phyloP scores from a whole-genome alignment of 2,329 filamentous ascomycete genomes.

The Westerdykella sp. region DNA sequence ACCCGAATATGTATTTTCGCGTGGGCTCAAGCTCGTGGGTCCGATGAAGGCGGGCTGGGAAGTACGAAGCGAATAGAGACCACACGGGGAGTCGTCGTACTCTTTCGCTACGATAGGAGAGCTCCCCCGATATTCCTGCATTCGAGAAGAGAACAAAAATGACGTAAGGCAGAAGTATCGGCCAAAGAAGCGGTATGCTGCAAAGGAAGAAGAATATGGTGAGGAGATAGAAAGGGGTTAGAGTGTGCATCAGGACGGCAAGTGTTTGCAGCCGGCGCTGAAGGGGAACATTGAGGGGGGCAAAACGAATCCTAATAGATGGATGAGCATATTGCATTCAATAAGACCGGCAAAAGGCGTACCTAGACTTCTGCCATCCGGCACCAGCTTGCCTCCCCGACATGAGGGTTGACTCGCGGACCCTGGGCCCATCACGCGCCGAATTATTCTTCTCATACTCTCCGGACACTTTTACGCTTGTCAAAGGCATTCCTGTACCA shows the following conservation, averaged over 20 bases:
- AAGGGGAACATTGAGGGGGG: conserved; percentile 66
- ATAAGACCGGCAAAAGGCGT: conserved; percentile 11
- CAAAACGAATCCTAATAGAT: conserved; percentile 64
- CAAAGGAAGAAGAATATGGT: conserved; percentile 86
- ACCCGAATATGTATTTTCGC: conserved; percentile 92
- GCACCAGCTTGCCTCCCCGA: conserved; percentile 50
- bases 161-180: conserved; percentile 68
- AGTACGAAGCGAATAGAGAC: conserved; percentile 88
- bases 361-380: conserved; percentile 48
- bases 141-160: conserved; percentile 77
- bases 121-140: conserved; percentile 66
- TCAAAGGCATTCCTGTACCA: conserved; percentile 42
- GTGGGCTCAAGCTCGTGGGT: conserved; percentile 71
- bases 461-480: conserved; percentile 39
- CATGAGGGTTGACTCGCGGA: conserved; percentile 40
- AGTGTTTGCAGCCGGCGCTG: conserved; percentile 47
- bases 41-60: conserved; percentile 81
- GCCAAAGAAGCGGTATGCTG: conserved; percentile 89
- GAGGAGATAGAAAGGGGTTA: conserved; percentile 48
- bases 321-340: conserved; percentile 2
- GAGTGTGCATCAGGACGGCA: conserved; percentile 46
- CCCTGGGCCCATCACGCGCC: conserved; percentile 26
- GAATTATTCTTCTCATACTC: conserved; percentile 31
- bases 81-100: conserved; percentile 70
- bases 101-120: conserved; percentile 68